These are phyloP conservation scores for Coriolopsis trogii DNA, from an alignment of 1,284 basidiomycete species.

Conservation along the genomic window DNA sequence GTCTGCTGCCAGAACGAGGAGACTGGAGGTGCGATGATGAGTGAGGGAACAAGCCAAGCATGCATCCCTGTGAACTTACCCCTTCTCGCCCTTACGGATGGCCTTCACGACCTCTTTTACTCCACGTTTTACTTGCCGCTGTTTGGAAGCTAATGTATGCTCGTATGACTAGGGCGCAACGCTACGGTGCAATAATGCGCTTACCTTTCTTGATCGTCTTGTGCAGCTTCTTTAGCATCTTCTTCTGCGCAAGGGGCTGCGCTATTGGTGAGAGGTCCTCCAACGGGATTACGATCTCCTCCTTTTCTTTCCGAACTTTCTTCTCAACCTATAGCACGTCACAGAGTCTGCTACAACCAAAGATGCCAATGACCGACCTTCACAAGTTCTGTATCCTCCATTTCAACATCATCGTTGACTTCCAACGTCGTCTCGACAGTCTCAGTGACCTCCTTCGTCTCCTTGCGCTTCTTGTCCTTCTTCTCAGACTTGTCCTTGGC, in stretches of 20 bases:
- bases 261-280: conserved; percentile 91
- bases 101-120: conserved; percentile 98
- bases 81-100: conserved; percentile 93
- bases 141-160: conserved; percentile 76
- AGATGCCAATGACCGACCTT: conserved; percentile 39
- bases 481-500: conserved; percentile 74
- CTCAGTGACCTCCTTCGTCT: conserved; percentile 40
- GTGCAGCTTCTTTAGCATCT: conserved; percentile 90
- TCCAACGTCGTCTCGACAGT: conserved; percentile 33
- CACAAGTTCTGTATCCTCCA: conserved; percentile 48
- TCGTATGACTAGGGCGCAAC: neutral
- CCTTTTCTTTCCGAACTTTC: conserved; percentile 55
- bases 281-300: conserved; percentile 69
- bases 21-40: conserved; percentile 44
- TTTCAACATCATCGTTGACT: conserved; percentile 51
- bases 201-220: conserved; percentile 91
- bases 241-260: conserved; percentile 88
- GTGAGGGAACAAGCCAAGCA: neutral
- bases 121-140: conserved; percentile 90
- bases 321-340: conserved; percentile 43
- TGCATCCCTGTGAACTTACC: conserved; percentile 54
- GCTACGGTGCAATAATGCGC: conserved; percentile 19
- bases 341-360: neutral
- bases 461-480: conserved; percentile 62
- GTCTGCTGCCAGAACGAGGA: conserved; percentile 94